These are phyloP conservation scores for Oryza brachyantha DNA, from an alignment of 176 grass and related monocot genomes.

Conservation along the genomic window DNA sequence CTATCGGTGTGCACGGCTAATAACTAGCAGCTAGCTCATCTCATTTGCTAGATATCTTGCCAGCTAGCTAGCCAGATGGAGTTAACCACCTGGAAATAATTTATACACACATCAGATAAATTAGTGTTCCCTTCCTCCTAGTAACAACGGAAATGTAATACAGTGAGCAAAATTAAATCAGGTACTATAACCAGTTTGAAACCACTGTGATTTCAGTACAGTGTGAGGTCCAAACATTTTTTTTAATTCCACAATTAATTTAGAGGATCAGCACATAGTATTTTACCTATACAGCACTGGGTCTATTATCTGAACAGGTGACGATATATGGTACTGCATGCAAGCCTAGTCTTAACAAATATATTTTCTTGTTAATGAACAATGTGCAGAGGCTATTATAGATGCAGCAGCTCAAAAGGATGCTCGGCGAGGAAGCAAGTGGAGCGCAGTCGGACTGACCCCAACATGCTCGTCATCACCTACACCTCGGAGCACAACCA, in stretches of 20 bases:
- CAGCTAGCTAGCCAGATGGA: background rate
- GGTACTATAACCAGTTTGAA: background rate
- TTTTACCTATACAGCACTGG: background rate
- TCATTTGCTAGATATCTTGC: background rate
- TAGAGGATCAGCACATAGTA: background rate
- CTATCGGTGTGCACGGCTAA: background rate
- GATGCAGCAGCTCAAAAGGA: slow-evolving; percentile 98
- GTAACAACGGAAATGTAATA: background rate
- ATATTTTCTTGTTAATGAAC: slow-evolving; percentile 32
- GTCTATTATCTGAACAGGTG: background rate
- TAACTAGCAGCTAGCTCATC: background rate
- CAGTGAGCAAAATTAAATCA: background rate
- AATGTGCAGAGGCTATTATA: slow-evolving; percentile 87
- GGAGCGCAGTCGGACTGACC: slow-evolving; percentile 86
- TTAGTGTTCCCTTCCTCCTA: background rate
- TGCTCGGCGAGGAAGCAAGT: slow-evolving; percentile 98
- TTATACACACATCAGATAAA: slow-evolving; percentile 28
- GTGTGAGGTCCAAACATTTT: background rate
- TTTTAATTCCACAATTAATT: background rate
- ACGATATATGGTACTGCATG: background rate
- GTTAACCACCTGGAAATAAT: background rate
- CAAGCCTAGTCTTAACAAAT: slow-evolving; percentile 25
- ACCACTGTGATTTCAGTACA: background rate
- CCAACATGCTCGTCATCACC: slow-evolving; percentile 95
- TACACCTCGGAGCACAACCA: slow-evolving; percentile 99